Evolutionary conservation across 306 rosid genomes (phyloP), one percentile per base, ranked within the genome.

Genomic region (Inga leiocalycina): DNA sequence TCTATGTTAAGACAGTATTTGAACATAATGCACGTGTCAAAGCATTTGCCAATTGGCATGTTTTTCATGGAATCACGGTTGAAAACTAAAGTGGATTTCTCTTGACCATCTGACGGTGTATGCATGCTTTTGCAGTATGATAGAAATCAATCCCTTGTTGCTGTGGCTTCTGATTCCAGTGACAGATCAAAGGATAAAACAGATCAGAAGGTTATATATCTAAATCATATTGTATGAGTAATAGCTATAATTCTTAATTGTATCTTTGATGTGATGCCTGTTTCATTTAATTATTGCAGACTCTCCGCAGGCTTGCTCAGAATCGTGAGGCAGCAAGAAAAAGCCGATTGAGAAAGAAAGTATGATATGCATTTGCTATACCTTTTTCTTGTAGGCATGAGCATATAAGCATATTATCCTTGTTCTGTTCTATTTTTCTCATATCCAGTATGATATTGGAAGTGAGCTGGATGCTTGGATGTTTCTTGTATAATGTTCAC

Each of bases 251-350:
- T 77, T 84, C 19, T 39, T 30, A 64, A 69, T 81, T 64, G 80
- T 34, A 71, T 65, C 41, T 48, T 57, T 77, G 51, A 59, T 56
- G 13, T 85, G 59, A 68, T 86, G 76, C 79, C 71, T 7, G 54
- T 35, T 80, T 75, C 37, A 15, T 54, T 79, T 34, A 75, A 67
- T 85, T 84, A 20, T 83, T 88, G 89, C 89, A 96, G 99, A 91
- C 90, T 80, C 98, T 92, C 49, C 97, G 99, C 10, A 88, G 99
- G 91, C 97, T 96, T 39, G 98, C 99, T 80, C 99, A 96, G 81
- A 96, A 96, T 89, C 96, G 99, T 34, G 99, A 96, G 90, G 99
- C 99, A 20, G 99, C 99, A 6, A 90, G 99, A 71, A 96, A 96
- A 91, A 96, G 99, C 78, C 92, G 99, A 44, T 78, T 96, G 92